Percentiles rank a stretch among this genome's conserved stretches.
Conservation (phyloP, 2,329 filamentous ascomycete species). For the Aureobasidium sp. region DNA sequence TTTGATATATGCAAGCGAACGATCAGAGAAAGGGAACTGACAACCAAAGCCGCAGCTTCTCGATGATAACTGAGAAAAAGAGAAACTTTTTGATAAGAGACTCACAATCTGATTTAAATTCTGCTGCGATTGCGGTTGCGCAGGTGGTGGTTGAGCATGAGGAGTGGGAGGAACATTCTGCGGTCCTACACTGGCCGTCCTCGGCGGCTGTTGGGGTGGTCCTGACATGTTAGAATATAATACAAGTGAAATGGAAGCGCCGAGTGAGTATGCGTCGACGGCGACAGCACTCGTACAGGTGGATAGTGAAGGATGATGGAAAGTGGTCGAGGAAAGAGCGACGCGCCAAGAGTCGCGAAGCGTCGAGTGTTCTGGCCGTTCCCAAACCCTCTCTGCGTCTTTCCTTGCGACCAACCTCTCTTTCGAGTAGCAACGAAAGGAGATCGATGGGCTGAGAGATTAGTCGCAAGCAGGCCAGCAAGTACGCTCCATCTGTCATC, state of each 20-base stretch:
- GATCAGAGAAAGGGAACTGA: neutral
- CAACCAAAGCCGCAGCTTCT: neutral
- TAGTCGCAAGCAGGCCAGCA: slow-evolving; percentile 1
- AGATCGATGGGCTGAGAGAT: slow-evolving; percentile 16
- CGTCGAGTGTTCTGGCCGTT: neutral
- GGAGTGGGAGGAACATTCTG: slow-evolving; percentile 20
- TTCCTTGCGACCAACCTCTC: neutral
- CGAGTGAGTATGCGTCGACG: neutral
- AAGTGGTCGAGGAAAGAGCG: neutral
- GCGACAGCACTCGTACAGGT: neutral
- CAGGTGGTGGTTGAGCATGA: slow-evolving; percentile 38
- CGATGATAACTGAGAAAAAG: neutral
- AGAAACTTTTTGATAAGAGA: slow-evolving; percentile 19
- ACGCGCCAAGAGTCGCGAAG: slow-evolving; percentile 11
- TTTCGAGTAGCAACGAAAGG: neutral
- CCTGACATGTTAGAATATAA: slow-evolving; percentile 27
- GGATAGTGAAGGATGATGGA: neutral
- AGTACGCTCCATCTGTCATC: slow-evolving; percentile 7
- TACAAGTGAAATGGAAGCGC: neutral
- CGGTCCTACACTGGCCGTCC: slow-evolving; percentile 31
- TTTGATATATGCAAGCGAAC: slow-evolving; percentile 5
- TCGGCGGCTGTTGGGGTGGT: slow-evolving; percentile 29
- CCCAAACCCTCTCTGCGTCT: neutral
- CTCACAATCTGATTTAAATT: slow-evolving; percentile 95
- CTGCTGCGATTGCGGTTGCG: slow-evolving; percentile 64